Evolutionary conservation across 352 stramenopile species (phyloP).

Genomic region (Thraustochytrium striatum): DNA sequence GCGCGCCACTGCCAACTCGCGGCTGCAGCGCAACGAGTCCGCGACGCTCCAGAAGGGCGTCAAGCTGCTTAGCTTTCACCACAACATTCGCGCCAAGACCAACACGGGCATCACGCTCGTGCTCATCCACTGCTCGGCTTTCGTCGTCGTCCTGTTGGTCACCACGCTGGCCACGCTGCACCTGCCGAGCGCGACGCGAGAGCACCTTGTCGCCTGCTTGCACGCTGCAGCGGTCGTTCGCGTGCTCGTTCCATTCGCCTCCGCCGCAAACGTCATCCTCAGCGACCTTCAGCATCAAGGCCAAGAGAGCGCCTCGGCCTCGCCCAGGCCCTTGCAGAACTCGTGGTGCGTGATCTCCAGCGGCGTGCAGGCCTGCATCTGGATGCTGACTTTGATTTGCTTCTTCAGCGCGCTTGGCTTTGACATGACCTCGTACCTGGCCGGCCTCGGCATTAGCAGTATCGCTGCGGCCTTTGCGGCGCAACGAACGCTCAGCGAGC

Average conservation of each 20-base stretch:
- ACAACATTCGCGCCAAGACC: background rate
- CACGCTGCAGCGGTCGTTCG: background rate
- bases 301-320: background rate
- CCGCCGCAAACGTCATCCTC: conserved; percentile 31
- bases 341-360: conserved; percentile 15
- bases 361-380: conserved; percentile 16
- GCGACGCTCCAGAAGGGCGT: conserved; percentile 3
- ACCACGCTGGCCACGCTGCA: conserved; percentile 15
- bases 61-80: conserved; percentile 19
- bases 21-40: background rate
- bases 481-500: conserved; percentile 10
- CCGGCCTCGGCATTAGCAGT: conserved; percentile 22
- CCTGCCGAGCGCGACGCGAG: background rate
- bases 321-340: conserved; percentile 27
- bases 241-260: conserved; percentile 25
- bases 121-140: background rate
- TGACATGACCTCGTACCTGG: conserved; percentile 40
- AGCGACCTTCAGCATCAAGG: too few species aligned
- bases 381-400: background rate
- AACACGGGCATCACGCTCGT: conserved; percentile 6
- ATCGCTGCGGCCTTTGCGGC: conserved; percentile 38
- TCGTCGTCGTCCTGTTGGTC: background rate
- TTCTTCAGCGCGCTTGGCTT: conserved; percentile 3
- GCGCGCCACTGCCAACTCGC: background rate
- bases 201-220: background rate